Evolutionary conservation across 169 alveolate species (phyloP).

Genomic region (Babesia sp.): DNA sequence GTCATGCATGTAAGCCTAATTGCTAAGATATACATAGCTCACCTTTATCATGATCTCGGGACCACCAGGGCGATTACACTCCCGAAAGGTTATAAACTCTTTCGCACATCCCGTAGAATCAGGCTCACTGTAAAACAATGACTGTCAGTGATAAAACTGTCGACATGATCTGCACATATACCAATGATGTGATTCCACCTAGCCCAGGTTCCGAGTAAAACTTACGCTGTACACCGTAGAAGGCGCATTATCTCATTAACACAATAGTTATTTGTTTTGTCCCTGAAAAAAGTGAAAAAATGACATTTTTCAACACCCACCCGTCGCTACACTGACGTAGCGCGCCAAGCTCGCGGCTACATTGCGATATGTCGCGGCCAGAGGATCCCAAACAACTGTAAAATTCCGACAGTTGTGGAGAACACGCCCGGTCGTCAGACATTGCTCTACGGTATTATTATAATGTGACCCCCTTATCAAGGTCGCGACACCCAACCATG

Average conservation of each 20-base stretch:
- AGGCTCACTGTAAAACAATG: conserved; percentile 59
- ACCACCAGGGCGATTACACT: conserved; percentile 79
- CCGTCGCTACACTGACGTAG: conserved; percentile 53
- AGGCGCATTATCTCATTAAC: conserved; percentile 69
- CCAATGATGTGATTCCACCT: not conserved
- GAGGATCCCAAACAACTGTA: conserved; percentile 55
- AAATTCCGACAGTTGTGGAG: conserved; percentile 37
- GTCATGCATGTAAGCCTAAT: not conserved
- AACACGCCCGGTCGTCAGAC: conserved; percentile 55
- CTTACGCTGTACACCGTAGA: conserved; percentile 73
- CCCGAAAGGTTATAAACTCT: conserved; percentile 76
- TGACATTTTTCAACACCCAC: conserved; percentile 5
- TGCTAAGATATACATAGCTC: not conserved
- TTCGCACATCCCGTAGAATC: conserved; percentile 74
- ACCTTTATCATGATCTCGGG: conserved; percentile 74
- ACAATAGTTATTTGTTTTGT: conserved; percentile 66
- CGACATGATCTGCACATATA: too few species aligned
- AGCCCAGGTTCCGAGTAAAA: not conserved
- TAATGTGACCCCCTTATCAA: not conserved
- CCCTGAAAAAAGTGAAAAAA: conserved; percentile 17
- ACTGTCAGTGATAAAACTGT: not conserved
- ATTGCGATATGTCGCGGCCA: conserved; percentile 62
- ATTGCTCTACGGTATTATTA: not conserved
- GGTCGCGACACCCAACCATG: conserved; percentile 3
- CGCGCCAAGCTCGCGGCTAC: conserved; percentile 31